Percentiles rank a stretch among this genome's conserved stretches.
phyloP scores from a whole-genome alignment of 2,329 filamentous ascomycete genomes.

The Xylaria sp. region DNA sequence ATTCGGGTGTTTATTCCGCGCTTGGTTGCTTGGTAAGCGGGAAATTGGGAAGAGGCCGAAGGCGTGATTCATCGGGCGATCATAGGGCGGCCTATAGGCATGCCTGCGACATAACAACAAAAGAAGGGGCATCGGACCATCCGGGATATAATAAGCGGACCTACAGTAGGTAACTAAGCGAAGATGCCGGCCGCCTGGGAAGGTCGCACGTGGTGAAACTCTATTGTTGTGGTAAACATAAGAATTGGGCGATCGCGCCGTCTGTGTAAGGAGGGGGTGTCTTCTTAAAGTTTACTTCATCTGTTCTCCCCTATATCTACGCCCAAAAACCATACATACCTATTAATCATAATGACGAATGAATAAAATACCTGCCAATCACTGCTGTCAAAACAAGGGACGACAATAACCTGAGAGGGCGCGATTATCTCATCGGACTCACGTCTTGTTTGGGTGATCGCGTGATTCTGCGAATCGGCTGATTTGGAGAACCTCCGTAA shows the following conservation, averaged over 20 bases:
- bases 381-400: neutral
- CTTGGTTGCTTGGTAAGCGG: conserved; percentile 37
- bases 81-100: conserved; percentile 23
- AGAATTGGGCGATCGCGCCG: neutral
- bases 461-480: conserved; percentile 11
- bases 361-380: neutral
- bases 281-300: conserved; percentile 9
- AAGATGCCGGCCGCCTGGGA: neutral
- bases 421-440: neutral
- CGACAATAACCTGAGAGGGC: neutral
- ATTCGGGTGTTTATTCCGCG: conserved; percentile 19
- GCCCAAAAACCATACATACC: neutral
- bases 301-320: neutral
- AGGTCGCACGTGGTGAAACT: conserved; percentile 27
- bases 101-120: conserved; percentile 4
- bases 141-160: conserved; percentile 31
- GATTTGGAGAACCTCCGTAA: conserved; percentile 4
- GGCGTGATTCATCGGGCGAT: conserved; percentile 35
- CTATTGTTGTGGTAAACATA: conserved; percentile 24
- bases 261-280: neutral
- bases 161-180: neutral
- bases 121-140: conserved; percentile 24
- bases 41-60: conserved; percentile 1
- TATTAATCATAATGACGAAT: conserved; percentile 6
- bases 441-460: conserved; percentile 4